Evolutionary conservation across 495 filamentous ascomycete genomes (phyloP), one percentile per base, ranked within the genome.

Genomic region (Hypomontagnella monticulosa): DNA sequence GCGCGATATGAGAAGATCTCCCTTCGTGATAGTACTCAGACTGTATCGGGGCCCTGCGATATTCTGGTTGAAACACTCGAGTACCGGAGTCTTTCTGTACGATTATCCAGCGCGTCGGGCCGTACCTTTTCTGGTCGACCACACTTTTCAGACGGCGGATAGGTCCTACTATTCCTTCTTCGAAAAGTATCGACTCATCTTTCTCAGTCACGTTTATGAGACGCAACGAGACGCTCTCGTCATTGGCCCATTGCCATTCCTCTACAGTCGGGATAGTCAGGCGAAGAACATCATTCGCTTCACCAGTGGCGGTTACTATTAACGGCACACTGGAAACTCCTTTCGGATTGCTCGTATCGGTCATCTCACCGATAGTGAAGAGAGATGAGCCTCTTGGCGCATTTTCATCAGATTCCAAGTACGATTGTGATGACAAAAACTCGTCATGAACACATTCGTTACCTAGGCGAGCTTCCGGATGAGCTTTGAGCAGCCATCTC

Each of bases 91-190:
- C 71, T 40, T 86, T 84, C 30, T 89, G 87, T 36, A 88, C 84
- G 15, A 89, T 81, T 65, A 93, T 76, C 83, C 87, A 90, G 51
- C 79, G 75, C 23, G 73, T 75, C 8, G 80, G 76, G 12, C 80
- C 73, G 27, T 79, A 76, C 42, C 75, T 77, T 15, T 82, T 81
- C 11, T 74, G 41, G 34, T 84, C 74, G 36, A 82, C 73, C 14
- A 86, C 82, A 72, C 90, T 92, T 65, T 84, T 85, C 27, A 97
- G 75, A 69, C 91, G 84, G 40, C 81, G 83, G 58, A 96, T 87
- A 5, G 87, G 83, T 10, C 62, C 69, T 14, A 79, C 79, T 9
- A 82, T 81, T 48, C 80, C 80, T 15, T 82, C 83, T 33, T 65
- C 74, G 85, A 87, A 89, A 72, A 85, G 81, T 7, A 77, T 78